A percentile compares a stretch with the other conserved stretches of the same genome.
Evolutionary conservation across 2,329 filamentous ascomycete species (phyloP).

Genomic region (Penicillium sp.): DNA sequence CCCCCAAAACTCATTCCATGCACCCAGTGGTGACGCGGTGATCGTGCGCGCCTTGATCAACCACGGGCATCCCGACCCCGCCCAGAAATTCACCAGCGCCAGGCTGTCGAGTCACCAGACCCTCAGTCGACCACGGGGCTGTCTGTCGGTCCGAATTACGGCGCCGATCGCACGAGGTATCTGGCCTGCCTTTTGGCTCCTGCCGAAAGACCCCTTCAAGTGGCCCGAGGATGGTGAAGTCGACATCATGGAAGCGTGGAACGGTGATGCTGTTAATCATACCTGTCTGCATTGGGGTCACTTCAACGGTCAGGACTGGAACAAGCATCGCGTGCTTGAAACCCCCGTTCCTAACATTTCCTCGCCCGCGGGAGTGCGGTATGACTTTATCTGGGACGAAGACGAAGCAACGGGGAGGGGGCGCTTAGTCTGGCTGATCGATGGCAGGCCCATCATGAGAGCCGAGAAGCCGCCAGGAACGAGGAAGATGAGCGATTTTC

Average conservation of each 20-base stretch:
- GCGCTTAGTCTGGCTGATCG: constrained; percentile 31
- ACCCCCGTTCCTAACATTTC: constrained; percentile 29
- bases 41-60: constrained; percentile 31
- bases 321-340: constrained; percentile 32
- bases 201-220: constrained; percentile 34
- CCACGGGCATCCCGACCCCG: constrained; percentile 27
- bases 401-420: constrained; percentile 27
- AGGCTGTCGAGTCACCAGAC: constrained; percentile 30
- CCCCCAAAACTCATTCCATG: constrained; percentile 32
- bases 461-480: constrained; percentile 31
- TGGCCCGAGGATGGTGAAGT: constrained; percentile 33
- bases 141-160: constrained; percentile 30
- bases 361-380: constrained; percentile 27
- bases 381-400: constrained; percentile 33
- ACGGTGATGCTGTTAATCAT: constrained; percentile 31
- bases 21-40: constrained; percentile 27
- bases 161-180: constrained; percentile 29
- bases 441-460: constrained; percentile 30
- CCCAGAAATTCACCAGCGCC: constrained; percentile 31
- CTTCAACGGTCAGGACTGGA: constrained; percentile 31
- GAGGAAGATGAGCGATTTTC: constrained; percentile 32
- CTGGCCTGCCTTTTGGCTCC: constrained; percentile 34
- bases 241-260: constrained; percentile 33
- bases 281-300: constrained; percentile 33
- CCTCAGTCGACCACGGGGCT: constrained; percentile 29